phyloP scores from a whole-genome alignment of 129 eudicot genomes.

The Flaveria brownii region DNA sequence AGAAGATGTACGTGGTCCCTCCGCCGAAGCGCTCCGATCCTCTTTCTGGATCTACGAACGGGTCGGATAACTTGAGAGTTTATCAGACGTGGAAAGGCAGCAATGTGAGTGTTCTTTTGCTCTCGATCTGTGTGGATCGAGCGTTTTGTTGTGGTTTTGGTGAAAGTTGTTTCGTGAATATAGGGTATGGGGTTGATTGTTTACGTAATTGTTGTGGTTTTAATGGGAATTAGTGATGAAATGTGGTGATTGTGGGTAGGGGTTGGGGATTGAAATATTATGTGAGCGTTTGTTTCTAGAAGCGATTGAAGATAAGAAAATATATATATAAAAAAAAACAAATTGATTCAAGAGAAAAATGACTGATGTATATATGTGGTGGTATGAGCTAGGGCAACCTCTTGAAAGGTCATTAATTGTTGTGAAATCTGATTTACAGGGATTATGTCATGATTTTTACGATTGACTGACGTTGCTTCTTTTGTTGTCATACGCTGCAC shows the following conservation, averaged over 20 bases:
- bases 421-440: slow-evolving; percentile 16
- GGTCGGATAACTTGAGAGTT: slow-evolving; percentile 56
- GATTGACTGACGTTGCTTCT: neutral
- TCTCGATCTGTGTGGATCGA: slow-evolving; percentile 23
- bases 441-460: neutral
- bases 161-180: neutral
- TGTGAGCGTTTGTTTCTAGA: slow-evolving; percentile 4
- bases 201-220: neutral
- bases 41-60: slow-evolving; percentile 56
- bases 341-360: slow-evolving; percentile 2
- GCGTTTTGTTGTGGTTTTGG: neutral
- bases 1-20: slow-evolving; percentile 80
- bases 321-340: neutral
- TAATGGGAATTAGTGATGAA: neutral
- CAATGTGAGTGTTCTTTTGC: slow-evolving; percentile 59
- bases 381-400: slow-evolving; percentile 17
- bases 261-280: neutral
- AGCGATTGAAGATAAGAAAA: neutral
- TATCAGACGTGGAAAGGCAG: slow-evolving; percentile 93
- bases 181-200: neutral
- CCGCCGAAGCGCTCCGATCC: slow-evolving; percentile 80
- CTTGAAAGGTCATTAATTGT: neutral
- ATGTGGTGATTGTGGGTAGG: neutral
- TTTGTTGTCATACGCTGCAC: slow-evolving; percentile 15
- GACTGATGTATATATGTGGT: slow-evolving; percentile 13